Evolutionary conservation across 192 early-diverging fungal genomes (phyloP).

Genomic region (Linnemannia exigua): DNA sequence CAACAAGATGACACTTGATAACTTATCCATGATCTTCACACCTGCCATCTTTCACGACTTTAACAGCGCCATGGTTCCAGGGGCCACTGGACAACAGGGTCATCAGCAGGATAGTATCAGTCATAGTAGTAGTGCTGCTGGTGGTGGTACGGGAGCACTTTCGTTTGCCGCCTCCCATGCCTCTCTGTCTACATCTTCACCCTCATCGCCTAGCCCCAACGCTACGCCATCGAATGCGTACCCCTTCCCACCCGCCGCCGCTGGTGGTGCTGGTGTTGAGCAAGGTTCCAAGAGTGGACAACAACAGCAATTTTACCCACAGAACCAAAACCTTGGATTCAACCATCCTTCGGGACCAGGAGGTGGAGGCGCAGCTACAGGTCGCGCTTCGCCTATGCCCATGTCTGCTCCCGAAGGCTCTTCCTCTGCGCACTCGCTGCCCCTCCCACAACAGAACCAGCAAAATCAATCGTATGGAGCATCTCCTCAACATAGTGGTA

Average conservation of each 20-base stretch:
- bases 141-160: neutral
- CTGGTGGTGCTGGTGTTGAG: too few species aligned
- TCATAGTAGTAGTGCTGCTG: neutral
- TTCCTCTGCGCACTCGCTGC: neutral
- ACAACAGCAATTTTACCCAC: constrained; percentile 15
- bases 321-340: constrained; percentile 11
- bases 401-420: neutral
- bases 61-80: constrained; percentile 54
- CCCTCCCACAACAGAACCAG: neutral
- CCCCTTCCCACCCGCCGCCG: constrained; percentile 1
- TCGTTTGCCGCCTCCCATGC: constrained; percentile 33
- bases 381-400: constrained; percentile 3
- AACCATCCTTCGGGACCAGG: constrained; percentile 5
- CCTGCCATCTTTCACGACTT: constrained; percentile 75
- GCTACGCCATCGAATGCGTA: constrained; percentile 29
- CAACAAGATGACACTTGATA: constrained; percentile 78
- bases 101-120: neutral
- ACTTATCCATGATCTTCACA: constrained; percentile 74
- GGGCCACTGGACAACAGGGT: neutral
- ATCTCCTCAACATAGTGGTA: neutral
- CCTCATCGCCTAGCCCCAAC: constrained; percentile 15
- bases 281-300: constrained; percentile 6
- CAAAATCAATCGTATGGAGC: neutral
- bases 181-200: neutral
- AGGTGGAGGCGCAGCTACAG: neutral